Conservation (phyloP, 106 monocot species). For the Dendrobium catenatum region DNA sequence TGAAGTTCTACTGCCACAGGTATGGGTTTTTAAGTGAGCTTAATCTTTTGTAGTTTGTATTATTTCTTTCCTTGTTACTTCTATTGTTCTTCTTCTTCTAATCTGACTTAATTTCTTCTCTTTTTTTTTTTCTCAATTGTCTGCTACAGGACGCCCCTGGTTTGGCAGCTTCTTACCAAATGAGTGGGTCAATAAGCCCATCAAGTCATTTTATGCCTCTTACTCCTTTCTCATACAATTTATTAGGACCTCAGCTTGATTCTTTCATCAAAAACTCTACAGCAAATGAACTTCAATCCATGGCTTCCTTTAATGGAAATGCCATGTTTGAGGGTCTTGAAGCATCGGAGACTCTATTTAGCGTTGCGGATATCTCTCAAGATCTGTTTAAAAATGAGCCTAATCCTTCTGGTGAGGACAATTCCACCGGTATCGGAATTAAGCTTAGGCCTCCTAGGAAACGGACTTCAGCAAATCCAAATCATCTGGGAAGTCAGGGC, state of each 20-base stretch:
- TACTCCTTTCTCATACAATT: background rate
- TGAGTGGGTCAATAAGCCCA: background rate
- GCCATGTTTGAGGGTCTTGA: background rate
- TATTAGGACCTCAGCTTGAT: background rate
- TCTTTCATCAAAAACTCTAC: background rate
- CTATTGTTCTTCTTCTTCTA: background rate
- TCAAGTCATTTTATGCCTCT: background rate
- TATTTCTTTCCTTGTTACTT: background rate
- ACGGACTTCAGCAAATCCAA: background rate
- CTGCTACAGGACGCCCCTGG: background rate
- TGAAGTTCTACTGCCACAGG: constrained; percentile 1
- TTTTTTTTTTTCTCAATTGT: background rate
- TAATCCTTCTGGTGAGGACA: background rate
- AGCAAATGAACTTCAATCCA: background rate
- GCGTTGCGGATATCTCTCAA: background rate
- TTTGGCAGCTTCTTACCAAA: background rate
- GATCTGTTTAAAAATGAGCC: background rate
- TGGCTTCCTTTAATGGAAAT: background rate
- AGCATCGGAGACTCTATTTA: background rate
- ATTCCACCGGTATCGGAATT: background rate
- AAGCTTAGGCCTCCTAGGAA: background rate
- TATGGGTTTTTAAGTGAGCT: background rate
- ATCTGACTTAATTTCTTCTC: too few relatives aligned
- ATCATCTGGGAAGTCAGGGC: background rate
- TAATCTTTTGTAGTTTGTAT: background rate